These are phyloP conservation scores for Curvularia lunata DNA, from an alignment of 2,329 filamentous ascomycete genomes.

Conservation along the genomic window DNA sequence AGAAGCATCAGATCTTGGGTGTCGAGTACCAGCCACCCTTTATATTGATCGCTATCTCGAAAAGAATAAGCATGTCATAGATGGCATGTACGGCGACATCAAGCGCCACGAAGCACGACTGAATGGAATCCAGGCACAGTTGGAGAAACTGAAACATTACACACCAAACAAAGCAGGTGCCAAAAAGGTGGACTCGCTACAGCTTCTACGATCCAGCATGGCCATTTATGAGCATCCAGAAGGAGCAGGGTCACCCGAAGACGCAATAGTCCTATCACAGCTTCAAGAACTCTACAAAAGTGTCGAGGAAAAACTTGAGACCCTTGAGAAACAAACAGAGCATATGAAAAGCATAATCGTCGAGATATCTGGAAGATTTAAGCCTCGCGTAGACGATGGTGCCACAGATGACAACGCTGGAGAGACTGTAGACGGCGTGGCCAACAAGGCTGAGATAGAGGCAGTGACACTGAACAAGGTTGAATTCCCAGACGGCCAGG, in stretches of 20 bases:
- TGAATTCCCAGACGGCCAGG: slow-evolving; percentile 27
- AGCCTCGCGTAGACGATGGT: slow-evolving; percentile 50
- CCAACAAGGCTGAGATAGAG: slow-evolving; percentile 36
- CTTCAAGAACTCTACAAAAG: slow-evolving; percentile 40
- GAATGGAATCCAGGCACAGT: slow-evolving; percentile 43
- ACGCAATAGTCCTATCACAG: slow-evolving; percentile 32
- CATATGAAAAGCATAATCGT: slow-evolving; percentile 52
- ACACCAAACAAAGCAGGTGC: slow-evolving; percentile 33
- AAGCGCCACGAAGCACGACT: slow-evolving; percentile 38
- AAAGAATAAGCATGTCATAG: slow-evolving; percentile 56
- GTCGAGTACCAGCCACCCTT: slow-evolving; percentile 61
- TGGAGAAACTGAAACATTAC: slow-evolving; percentile 48
- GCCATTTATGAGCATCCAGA: slow-evolving; percentile 37
- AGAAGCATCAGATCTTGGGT: slow-evolving; percentile 48
- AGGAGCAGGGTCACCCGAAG: slow-evolving; percentile 22
- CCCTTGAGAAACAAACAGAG: slow-evolving; percentile 52
- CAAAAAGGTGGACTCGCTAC: slow-evolving; percentile 44
- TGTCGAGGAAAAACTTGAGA: slow-evolving; percentile 41
- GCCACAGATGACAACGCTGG: slow-evolving; percentile 6
- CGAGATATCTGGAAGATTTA: slow-evolving; percentile 55
- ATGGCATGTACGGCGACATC: slow-evolving; percentile 55
- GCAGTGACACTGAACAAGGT: background rate
- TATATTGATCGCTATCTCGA: slow-evolving; percentile 67
- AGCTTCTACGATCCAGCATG: slow-evolving; percentile 50
- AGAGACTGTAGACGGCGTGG: background rate